A percentile compares a stretch with the other conserved stretches of the same genome.
These are phyloP conservation scores for Vitellaria paradoxa DNA, from an alignment of 179 eudicot species.

Conservation along the genomic window DNA sequence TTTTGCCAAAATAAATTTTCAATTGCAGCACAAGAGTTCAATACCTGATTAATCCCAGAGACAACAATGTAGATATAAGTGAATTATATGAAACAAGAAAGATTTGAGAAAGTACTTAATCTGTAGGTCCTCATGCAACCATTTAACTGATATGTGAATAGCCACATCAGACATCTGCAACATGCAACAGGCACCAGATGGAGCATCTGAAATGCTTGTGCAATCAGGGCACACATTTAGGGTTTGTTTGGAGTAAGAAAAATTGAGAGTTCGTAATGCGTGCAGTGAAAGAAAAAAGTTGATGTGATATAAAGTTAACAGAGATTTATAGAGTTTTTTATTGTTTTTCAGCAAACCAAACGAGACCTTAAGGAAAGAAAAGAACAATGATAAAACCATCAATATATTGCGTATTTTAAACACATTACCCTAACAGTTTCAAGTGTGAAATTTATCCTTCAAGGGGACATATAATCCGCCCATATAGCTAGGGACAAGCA, in stretches of 20 bases:
- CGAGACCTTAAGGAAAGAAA: too few species aligned
- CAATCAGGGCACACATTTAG: not conserved
- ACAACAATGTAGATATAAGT: not conserved
- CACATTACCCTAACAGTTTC: not conserved
- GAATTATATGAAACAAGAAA: not conserved
- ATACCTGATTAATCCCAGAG: not conserved
- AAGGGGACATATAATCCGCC: not conserved
- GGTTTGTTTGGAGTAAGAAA: too few species aligned
- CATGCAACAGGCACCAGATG: not conserved
- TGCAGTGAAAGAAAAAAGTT: too few species aligned
- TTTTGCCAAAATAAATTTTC: not conserved
- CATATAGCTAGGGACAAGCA: not conserved
- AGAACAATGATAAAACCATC: not conserved
- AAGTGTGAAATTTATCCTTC: not conserved
- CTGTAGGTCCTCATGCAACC: not conserved
- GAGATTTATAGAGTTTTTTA: too few species aligned
- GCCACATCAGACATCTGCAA: not conserved
- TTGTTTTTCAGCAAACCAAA: too few species aligned
- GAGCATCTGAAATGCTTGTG: not conserved
- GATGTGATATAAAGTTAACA: too few species aligned
- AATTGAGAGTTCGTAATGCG: too few species aligned
- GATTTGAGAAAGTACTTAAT: not conserved
- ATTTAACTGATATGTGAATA: not conserved
- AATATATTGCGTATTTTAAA: not conserved
- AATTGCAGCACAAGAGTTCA: not conserved